These are phyloP conservation scores for Stentor roeselii DNA, from an alignment of 73 alveolate genomes.

Conservation along the genomic window DNA sequence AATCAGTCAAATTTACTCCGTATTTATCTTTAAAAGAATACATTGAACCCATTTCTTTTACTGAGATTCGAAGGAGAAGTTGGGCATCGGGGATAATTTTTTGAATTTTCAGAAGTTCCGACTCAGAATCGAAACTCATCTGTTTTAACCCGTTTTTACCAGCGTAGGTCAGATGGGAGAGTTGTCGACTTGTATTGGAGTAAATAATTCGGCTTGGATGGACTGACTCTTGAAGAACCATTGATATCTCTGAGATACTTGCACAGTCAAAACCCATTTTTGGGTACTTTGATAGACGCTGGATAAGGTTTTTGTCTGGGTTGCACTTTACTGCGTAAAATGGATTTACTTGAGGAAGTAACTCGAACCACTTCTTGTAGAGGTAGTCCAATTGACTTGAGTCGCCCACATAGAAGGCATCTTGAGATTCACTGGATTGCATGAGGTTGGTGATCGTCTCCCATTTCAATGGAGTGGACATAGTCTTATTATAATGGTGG, in stretches of 20 bases:
- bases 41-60: not conserved
- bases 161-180: conserved; percentile 15
- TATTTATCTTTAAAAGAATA: conserved; percentile 8
- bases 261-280: conserved; percentile 32
- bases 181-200: conserved; percentile 20
- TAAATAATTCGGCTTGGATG: not conserved
- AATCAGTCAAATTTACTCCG: not conserved
- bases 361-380: conserved; percentile 10
- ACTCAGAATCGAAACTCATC: not conserved
- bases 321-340: conserved; percentile 34
- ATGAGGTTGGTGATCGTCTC: not conserved
- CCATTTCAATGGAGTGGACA: not conserved
- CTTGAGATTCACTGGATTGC: not conserved
- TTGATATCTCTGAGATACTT: conserved; percentile 10
- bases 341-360: conserved; percentile 24
- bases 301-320: conserved; percentile 7
- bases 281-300: not conserved
- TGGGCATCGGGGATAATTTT: conserved; percentile 21
- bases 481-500: no score
- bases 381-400: not conserved
- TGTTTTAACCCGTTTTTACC: not conserved
- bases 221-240: conserved; percentile 12
- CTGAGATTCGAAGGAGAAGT: conserved; percentile 1
- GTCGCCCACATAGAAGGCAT: conserved; percentile 20
- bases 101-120: conserved; percentile 12